Conservation (phyloP, 1,284 basidiomycete genomes). For the Marasmius fiardii region DNA sequence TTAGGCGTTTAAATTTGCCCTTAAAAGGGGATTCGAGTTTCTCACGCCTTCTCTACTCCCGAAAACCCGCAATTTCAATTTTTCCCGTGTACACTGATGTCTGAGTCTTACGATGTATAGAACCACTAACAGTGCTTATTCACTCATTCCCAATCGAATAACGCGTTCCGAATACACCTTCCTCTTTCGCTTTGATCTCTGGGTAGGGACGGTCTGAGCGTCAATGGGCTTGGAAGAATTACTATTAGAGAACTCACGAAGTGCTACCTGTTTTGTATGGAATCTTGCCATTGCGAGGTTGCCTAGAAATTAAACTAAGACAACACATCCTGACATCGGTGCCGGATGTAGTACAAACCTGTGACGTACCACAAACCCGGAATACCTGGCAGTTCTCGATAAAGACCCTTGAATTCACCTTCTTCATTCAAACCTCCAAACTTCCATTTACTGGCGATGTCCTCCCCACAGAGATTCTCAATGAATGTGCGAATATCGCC, state of each 20-base stretch:
- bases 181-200: slow-evolving; percentile 62
- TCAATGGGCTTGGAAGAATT: too few relatives aligned
- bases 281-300: slow-evolving; percentile 52
- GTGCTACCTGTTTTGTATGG: slow-evolving; percentile 54
- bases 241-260: too few relatives aligned
- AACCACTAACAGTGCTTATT: background rate
- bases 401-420: slow-evolving; percentile 51
- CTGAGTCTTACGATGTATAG: background rate
- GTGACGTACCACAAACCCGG: slow-evolving; percentile 56
- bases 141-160: background rate
- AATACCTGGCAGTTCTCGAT: slow-evolving; percentile 47
- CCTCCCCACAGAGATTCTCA: slow-evolving; percentile 38
- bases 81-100: too few relatives aligned
- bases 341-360: too few relatives aligned
- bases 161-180: slow-evolving; percentile 39
- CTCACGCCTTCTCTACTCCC: background rate
- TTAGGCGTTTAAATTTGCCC: background rate
- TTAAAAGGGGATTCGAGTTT: background rate
- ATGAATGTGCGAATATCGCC: slow-evolving; percentile 30
- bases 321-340: too few relatives aligned
- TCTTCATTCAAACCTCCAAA: slow-evolving; percentile 59
- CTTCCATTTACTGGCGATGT: slow-evolving; percentile 35
- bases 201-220: too few relatives aligned
- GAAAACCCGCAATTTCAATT: background rate
- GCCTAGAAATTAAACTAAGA: too few relatives aligned